Conservation (phyloP, 352 stramenopile genomes). For the Globisporangium solare region DNA sequence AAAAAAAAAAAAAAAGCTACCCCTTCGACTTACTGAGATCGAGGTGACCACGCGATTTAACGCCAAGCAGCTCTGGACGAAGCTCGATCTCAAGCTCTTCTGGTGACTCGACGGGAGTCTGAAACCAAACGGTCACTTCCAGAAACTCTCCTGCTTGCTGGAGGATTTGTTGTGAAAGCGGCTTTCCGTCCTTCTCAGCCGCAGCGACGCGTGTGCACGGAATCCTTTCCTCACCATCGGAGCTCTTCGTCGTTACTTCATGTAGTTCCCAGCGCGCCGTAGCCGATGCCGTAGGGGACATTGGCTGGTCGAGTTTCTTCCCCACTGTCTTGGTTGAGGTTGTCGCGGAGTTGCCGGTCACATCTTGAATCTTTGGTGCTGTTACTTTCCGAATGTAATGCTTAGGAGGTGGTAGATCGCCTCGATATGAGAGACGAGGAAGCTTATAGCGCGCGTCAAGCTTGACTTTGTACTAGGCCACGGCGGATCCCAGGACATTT, state of each 20-base stretch:
- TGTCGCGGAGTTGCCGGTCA: slow-evolving; percentile 14
- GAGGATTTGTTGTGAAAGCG: slow-evolving; percentile 43
- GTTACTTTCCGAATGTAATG: slow-evolving; percentile 80
- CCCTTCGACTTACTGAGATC: slow-evolving; percentile 37
- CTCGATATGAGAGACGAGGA: slow-evolving; percentile 60
- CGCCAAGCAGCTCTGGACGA: slow-evolving; percentile 34
- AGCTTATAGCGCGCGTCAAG: slow-evolving; percentile 74
- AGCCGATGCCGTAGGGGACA: slow-evolving; percentile 21
- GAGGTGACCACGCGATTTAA: slow-evolving; percentile 44
- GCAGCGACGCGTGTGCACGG: slow-evolving; percentile 29
- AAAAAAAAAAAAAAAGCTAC: background rate
- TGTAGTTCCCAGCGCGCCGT: slow-evolving; percentile 33
- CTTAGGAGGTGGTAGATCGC: slow-evolving; percentile 54
- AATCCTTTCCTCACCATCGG: background rate
- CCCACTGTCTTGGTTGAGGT: slow-evolving; percentile 15
- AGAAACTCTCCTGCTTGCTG: slow-evolving; percentile 28
- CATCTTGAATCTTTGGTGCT: slow-evolving; percentile 70
- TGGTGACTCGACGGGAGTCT: slow-evolving; percentile 20
- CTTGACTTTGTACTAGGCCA: slow-evolving; percentile 65
- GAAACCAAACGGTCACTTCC: slow-evolving; percentile 34
- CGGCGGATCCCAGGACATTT: no score
- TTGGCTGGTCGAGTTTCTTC: slow-evolving; percentile 6
- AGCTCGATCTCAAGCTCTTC: slow-evolving; percentile 49
- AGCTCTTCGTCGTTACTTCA: slow-evolving; percentile 20
- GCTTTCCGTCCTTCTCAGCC: slow-evolving; percentile 25